These are phyloP conservation scores for Phytopythium delawarense DNA, from an alignment of 352 stramenopile genomes.

Conservation along the genomic window DNA sequence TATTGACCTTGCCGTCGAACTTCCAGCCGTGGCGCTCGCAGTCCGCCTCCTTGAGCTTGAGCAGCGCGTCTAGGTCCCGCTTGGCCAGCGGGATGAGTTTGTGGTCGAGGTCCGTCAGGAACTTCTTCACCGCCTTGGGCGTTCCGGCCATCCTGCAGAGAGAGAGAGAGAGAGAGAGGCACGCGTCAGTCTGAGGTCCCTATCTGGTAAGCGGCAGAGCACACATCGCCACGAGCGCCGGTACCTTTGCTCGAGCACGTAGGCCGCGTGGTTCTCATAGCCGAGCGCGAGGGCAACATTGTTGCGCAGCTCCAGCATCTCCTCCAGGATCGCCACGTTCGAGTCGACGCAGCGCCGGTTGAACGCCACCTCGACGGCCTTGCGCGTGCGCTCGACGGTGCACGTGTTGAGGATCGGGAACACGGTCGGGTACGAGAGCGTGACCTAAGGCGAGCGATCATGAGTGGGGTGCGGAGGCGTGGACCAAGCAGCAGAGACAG, in stretches of 20 bases:
- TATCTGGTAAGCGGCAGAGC: too few relatives aligned
- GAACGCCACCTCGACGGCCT: slow-evolving; percentile 72
- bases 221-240: background rate
- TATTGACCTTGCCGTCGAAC: slow-evolving; percentile 87
- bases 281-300: slow-evolving; percentile 68
- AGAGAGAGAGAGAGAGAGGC: slow-evolving; percentile 8
- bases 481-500: background rate
- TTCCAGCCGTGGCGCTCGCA: slow-evolving; percentile 45
- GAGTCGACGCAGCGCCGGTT: slow-evolving; percentile 81
- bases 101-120: slow-evolving; percentile 69
- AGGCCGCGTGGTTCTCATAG: slow-evolving; percentile 83
- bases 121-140: slow-evolving; percentile 57
- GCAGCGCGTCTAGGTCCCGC: slow-evolving; percentile 63
- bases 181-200: background rate
- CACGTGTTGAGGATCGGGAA: slow-evolving; percentile 89
- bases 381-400: slow-evolving; percentile 78
- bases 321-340: slow-evolving; percentile 79
- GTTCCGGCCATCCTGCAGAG: slow-evolving; percentile 61
- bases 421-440: slow-evolving; percentile 87
- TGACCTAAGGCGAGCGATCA: slow-evolving; percentile 30
- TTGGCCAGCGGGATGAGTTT: slow-evolving; percentile 77
- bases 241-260: slow-evolving; percentile 80
- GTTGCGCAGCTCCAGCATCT: slow-evolving; percentile 80
- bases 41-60: slow-evolving; percentile 71
- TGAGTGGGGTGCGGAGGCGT: background rate